Evolutionary conservation across 2,329 filamentous ascomycete genomes (phyloP), one percentile per base, ranked within the genome.

Genomic region (Colletotrichum liaoningense): DNA sequence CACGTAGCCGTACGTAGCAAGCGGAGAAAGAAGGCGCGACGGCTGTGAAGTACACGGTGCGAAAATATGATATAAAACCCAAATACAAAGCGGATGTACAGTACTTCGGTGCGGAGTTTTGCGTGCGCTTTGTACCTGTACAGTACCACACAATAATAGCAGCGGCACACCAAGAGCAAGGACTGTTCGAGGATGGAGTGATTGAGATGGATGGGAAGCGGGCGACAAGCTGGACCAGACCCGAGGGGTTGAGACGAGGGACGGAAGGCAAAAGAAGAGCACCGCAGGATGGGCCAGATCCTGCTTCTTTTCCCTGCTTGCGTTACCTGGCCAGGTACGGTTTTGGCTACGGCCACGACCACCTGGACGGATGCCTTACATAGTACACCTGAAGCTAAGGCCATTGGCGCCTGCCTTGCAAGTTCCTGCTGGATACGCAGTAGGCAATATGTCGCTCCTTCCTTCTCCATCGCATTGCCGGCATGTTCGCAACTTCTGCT

Each of bases 61-160:
- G 80, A 70, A 74, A 65, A 66, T 0, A 4, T 16, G 3, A 9
- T 16, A 7, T 49, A 24, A 62, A 49, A 71, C 64, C 49, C 73
- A 75, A 74, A 78, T 83, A 83, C 82, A 81, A 77, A 75, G 58
- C 66, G 67, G 63, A 79, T 79, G 82, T 81, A 83, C 81, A 81
- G 78, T 82, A 81, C 79, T 73, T 83, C 76, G 77, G 78, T 75
- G 79, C 77, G 78, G 77, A 76, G 78, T 77, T 76, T 77, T 78
- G 77, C 76, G 76, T 75, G 75, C 65, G 68, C 60, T 75, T 76
- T 77, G 82, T 84, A 82, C 79, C 81, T 78, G 75, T 82, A 84
- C 83, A 84, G 83, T 83, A 83, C 81, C 80, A 71, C 77, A 68
- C 74, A 77, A 77, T 75, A 75, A 69, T 69, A 65, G 67, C 63